Evolutionary conservation across 371 early-diverging fungal species (phyloP), one percentile per base, ranked within the genome.

Genomic region (Cokeromyces recurvatus): DNA sequence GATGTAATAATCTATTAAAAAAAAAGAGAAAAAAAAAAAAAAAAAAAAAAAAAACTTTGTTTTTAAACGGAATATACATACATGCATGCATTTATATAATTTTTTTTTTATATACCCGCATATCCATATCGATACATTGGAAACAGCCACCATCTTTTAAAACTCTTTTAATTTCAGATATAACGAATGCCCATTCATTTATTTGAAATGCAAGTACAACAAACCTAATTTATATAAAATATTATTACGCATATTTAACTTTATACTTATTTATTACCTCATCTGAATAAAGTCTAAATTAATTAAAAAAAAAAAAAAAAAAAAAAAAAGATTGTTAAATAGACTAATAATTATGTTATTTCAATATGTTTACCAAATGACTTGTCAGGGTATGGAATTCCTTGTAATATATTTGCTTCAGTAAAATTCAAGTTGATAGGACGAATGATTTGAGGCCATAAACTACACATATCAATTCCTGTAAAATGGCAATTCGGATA

Each of bases 361-460:
- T 5, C n/a, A 34, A 34, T 32, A 15, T 6, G 15, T 15, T 34
- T 59, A 68, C 68, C 68, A 49, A 68, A 68, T n/a, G 53, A 45
- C 49, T 58, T 46, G 39, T 68, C 68, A 24, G 68, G 62, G 47
- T 49, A 68, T 12, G 68, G 68, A 12, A 68, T 34, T 11, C 68
- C 68, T 23, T 54, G 46, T 36, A 68, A 35, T 12, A 68, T 36
- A 43, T 68, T 56, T 8, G 62, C 64, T 51, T 61, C 43, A 31
- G 50, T 52, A 52, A 68, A 68, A 19, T 35, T 40, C 19, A 68
- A 48, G 25, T 60, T 60, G 19, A 56, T 57, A 25, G 68, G 68
- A 31, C 64, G 58, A 48, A 68, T 68, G n/a, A 57, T 53, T 46
- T 68, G 61, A 9, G 68, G 68, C 64, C 68, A 68, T 32, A 62